These are phyloP conservation scores for Neurospora sp. DNA, from an alignment of 495 filamentous ascomycete genomes.

Conservation along the genomic window DNA sequence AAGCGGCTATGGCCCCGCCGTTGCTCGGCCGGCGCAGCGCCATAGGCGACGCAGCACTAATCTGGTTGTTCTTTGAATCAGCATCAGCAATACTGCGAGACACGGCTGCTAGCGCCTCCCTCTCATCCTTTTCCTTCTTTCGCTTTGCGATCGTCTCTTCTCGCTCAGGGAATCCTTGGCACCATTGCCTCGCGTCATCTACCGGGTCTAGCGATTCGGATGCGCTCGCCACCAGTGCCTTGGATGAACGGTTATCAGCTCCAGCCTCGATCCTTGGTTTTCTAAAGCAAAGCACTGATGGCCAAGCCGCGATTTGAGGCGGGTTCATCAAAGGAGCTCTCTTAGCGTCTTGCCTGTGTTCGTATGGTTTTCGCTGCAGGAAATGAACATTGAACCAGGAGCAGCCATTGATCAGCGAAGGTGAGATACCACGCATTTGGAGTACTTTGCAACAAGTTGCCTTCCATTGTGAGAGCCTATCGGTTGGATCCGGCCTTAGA, in stretches of 20 bases:
- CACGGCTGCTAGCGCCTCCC: constrained; percentile 18
- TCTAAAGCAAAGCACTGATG: constrained; percentile 39
- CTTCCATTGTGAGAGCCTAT: constrained; percentile 29
- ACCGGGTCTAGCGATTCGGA: constrained; percentile 47
- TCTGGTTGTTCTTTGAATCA: constrained; percentile 24
- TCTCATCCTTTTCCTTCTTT: constrained; percentile 39
- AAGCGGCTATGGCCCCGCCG: constrained; percentile 38
- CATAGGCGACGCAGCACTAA: constrained; percentile 30
- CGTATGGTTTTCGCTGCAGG: constrained; percentile 23
- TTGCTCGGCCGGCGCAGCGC: constrained; percentile 40
- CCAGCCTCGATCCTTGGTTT: constrained; percentile 20
- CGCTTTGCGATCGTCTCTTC: constrained; percentile 36
- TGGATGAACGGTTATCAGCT: constrained; percentile 10
- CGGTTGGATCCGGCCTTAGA: constrained; percentile 25
- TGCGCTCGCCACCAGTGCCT: constrained; percentile 1
- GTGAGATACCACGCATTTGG: constrained; percentile 31
- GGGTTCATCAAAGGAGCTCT: constrained; percentile 25
- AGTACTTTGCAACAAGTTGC: constrained; percentile 29
- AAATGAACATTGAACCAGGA: constrained; percentile 28
- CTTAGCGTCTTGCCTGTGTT: constrained; percentile 31
- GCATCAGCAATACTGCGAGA: constrained; percentile 32
- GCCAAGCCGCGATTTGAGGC: constrained; percentile 35
- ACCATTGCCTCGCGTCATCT: constrained; percentile 61
- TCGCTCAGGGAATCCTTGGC: constrained; percentile 35
- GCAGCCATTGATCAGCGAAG: constrained; percentile 23